A percentile compares a stretch with the other conserved stretches of the same genome.
Conservation (phyloP, 2,329 filamentous ascomycete genomes). For the Sarocladium strictum region DNA sequence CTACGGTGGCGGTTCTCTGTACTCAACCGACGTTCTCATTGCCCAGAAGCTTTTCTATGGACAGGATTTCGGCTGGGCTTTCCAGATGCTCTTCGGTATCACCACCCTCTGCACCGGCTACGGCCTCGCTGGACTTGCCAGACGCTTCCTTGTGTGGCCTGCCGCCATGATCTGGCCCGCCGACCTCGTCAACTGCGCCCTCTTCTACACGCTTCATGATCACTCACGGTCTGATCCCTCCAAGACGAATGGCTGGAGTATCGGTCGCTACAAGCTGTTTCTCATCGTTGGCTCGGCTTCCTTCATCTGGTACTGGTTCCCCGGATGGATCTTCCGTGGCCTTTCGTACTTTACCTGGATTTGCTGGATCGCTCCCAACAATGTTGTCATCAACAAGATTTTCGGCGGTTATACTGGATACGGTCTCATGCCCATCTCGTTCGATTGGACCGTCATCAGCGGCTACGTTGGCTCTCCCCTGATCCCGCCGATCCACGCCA, state of each 20-base stretch:
- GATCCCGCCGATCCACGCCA: conserved; percentile 48
- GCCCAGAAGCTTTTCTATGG: conserved; percentile 52
- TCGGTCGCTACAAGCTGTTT: conserved; percentile 60
- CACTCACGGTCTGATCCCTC: conserved; percentile 39
- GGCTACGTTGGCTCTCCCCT: conserved; percentile 45
- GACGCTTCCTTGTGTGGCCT: conserved; percentile 47
- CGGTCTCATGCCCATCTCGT: conserved; percentile 55
- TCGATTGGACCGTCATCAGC: conserved; percentile 44
- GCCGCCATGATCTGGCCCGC: conserved; percentile 55
- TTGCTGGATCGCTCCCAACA: conserved; percentile 57
- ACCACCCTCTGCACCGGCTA: conserved; percentile 53
- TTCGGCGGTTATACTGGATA: conserved; percentile 54
- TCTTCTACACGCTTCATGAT: conserved; percentile 44
- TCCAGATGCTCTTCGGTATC: conserved; percentile 47
- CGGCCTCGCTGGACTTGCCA: conserved; percentile 48
- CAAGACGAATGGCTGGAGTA: conserved; percentile 53
- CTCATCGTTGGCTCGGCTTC: conserved; percentile 47
- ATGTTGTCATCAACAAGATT: conserved; percentile 55
- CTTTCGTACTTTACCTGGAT: conserved; percentile 57
- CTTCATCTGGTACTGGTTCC: conserved; percentile 55
- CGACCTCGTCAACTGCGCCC: conserved; percentile 46
- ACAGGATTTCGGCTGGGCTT: conserved; percentile 48
- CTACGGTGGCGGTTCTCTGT: conserved; percentile 52
- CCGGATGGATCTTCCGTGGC: conserved; percentile 57
- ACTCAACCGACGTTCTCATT: conserved; percentile 44